These are phyloP conservation scores for Apium graveolens DNA, from an alignment of 129 eudicot genomes.

Conservation along the genomic window DNA sequence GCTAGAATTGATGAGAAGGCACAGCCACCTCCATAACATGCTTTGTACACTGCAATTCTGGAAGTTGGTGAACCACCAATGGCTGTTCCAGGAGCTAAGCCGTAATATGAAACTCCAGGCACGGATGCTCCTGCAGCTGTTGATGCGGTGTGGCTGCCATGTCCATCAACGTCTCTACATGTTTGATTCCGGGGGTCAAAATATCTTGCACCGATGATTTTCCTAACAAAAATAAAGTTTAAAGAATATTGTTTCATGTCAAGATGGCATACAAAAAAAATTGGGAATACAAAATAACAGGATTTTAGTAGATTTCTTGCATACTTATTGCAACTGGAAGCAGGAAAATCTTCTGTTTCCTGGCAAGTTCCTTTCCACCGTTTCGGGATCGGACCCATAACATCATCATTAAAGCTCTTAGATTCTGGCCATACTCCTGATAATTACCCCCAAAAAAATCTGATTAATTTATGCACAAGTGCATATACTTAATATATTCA, in stretches of 20 bases:
- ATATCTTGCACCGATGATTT: constrained; percentile 73
- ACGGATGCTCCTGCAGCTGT: constrained; percentile 72
- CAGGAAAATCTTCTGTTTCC: constrained; percentile 40
- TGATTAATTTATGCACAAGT: too few species aligned
- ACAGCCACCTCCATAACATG: constrained; percentile 25
- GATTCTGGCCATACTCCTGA: constrained; percentile 88
- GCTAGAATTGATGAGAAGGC: constrained; percentile 57
- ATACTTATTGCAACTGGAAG: constrained; percentile 59
- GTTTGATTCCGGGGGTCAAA: constrained; percentile 24
- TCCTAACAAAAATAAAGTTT: constrained; percentile 24
- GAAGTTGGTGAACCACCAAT: constrained; percentile 67
- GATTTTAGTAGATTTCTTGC: not conserved
- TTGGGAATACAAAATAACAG: not conserved
- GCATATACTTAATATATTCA: too few species aligned
- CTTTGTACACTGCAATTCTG: constrained; percentile 53
- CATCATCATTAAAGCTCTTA: constrained; percentile 54
- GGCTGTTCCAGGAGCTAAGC: constrained; percentile 72
- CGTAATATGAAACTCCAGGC: constrained; percentile 60
- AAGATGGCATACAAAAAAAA: not conserved
- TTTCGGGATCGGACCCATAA: constrained; percentile 58
- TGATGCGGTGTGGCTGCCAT: constrained; percentile 83
- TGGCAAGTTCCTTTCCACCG: constrained; percentile 81
- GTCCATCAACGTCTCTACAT: constrained; percentile 61
- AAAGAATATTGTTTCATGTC: not conserved
- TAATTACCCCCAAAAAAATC: too few species aligned